Percentiles rank a stretch among this genome's conserved stretches.
phyloP scores from a whole-genome alignment of 768 basidiomycete genomes.

The Pleurotus tuoliensis region DNA sequence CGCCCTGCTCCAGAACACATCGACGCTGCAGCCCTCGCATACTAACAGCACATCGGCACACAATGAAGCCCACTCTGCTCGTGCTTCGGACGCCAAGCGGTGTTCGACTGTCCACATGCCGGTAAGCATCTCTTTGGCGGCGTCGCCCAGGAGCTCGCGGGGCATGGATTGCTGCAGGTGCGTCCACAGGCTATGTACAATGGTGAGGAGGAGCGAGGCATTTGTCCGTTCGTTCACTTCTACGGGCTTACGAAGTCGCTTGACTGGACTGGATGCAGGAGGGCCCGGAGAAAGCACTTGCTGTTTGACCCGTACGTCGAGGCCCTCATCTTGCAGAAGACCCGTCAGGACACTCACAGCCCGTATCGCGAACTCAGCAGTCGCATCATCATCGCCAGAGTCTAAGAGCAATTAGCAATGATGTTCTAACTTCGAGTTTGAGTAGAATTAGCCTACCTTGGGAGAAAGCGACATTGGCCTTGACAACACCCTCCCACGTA shows the following conservation, averaged over 20 bases:
- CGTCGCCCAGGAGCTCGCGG: constrained; percentile 31
- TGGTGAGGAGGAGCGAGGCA: constrained; percentile 50
- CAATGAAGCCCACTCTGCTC: constrained; percentile 54
- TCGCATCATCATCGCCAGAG: constrained; percentile 34
- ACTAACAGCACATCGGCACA: constrained; percentile 51
- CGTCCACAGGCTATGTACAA: constrained; percentile 59
- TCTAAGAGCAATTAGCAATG: constrained; percentile 27
- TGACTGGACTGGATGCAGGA: constrained; percentile 10
- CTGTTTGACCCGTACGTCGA: constrained; percentile 35
- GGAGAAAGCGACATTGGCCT: constrained; percentile 40
- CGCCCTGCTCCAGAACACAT: constrained; percentile 46
- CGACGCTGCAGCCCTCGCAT: constrained; percentile 43
- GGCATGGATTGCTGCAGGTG: constrained; percentile 41
- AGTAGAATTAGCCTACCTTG: constrained; percentile 33
- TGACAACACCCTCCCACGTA: constrained; percentile 57
- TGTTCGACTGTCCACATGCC: constrained; percentile 47
- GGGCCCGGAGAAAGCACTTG: constrained; percentile 2
- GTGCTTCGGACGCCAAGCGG: constrained; percentile 41
- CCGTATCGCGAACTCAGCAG: constrained; percentile 34
- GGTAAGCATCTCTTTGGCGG: constrained; percentile 42
- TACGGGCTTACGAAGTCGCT: constrained; percentile 3
- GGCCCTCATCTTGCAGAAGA: constrained; percentile 42
- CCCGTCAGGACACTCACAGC: constrained; percentile 41
- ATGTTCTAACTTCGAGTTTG: background rate
- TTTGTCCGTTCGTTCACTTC: constrained; percentile 23